A percentile compares a stretch with the other conserved stretches of the same genome.
Conservation (phyloP, 1,284 basidiomycete species). For the Anthracocystis setariae region DNA sequence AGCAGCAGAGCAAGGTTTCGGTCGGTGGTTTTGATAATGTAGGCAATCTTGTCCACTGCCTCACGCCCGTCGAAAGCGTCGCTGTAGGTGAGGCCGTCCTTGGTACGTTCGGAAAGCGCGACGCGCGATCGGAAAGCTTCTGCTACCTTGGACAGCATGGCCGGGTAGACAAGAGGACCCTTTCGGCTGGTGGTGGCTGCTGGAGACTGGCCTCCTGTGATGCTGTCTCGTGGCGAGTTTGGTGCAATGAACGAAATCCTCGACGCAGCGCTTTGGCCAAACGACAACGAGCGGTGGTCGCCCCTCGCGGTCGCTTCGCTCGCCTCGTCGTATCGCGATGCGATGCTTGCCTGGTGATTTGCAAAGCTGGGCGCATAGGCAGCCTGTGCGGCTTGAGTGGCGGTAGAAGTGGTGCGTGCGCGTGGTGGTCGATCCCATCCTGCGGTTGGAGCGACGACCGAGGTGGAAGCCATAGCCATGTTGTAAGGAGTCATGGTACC, state of each 20-base stretch:
- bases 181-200: constrained; percentile 24
- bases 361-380: constrained; percentile 45
- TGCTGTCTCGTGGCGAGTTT: constrained; percentile 44
- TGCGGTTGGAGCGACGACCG: constrained; percentile 2
- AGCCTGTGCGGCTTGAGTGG: constrained; percentile 58
- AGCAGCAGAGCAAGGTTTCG: constrained; percentile 92
- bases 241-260: constrained; percentile 32
- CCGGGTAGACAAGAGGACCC: constrained; percentile 82
- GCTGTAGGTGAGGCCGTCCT: constrained; percentile 95
- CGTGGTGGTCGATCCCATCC: constrained; percentile 50
- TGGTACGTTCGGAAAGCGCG: constrained; percentile 79
- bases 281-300: constrained; percentile 50
- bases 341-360: constrained; percentile 22
- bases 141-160: constrained; percentile 90
- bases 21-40: constrained; percentile 98
- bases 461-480: constrained; percentile 24
- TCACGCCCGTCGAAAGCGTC: constrained; percentile 96
- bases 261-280: constrained; percentile 24
- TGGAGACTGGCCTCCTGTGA: constrained; percentile 13
- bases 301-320: constrained; percentile 32
- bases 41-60: constrained; percentile 93
- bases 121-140: constrained; percentile 90
- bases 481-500: constrained; percentile 39
- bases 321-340: constrained; percentile 26
- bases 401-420: constrained; percentile 50